phyloP scores from a whole-genome alignment of 768 basidiomycete genomes.

The Tulasnella sp. region DNA sequence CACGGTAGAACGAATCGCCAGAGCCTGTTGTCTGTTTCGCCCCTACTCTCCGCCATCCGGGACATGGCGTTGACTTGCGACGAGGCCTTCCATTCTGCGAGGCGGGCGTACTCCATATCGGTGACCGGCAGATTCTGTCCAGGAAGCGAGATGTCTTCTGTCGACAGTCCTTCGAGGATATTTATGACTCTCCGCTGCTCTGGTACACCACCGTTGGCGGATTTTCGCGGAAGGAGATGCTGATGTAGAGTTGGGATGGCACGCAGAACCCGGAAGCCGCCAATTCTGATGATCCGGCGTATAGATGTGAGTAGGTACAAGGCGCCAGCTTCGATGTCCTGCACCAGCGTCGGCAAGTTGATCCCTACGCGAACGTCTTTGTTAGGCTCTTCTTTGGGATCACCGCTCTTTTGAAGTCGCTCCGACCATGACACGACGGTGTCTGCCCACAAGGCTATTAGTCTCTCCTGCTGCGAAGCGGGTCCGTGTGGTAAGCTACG shows the following conservation, averaged over 20 bases:
- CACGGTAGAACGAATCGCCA: conserved; percentile 67
- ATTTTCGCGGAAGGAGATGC: not conserved
- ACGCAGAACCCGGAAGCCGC: conserved; percentile 36
- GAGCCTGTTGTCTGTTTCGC: conserved; percentile 54
- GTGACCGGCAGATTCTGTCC: conserved; percentile 10
- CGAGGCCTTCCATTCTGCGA: conserved; percentile 43
- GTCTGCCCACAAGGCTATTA: conserved; percentile 64
- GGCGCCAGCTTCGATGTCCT: conserved; percentile 59
- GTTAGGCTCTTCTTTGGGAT: conserved; percentile 22
- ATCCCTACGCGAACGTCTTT: conserved; percentile 32
- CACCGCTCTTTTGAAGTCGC: conserved; percentile 12
- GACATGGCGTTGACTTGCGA: conserved; percentile 47
- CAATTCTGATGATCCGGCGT: conserved; percentile 46
- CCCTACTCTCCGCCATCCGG: conserved; percentile 59
- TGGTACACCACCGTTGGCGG: not conserved
- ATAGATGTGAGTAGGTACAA: conserved; percentile 56
- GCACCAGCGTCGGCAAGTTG: conserved; percentile 31
- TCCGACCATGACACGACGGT: conserved; percentile 62
- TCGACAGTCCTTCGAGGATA: conserved; percentile 40
- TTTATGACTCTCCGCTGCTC: not conserved
- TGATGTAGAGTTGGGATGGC: conserved; percentile 1
- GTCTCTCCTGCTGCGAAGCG: conserved; percentile 43
- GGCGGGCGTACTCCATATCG: conserved; percentile 9
- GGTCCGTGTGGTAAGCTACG: not conserved
- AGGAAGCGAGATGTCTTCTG: conserved; percentile 23